A percentile compares a stretch with the other conserved stretches of the same genome.
phyloP scores from a whole-genome alignment of 2,329 filamentous ascomycete genomes.

The Epichloe sibirici region DNA sequence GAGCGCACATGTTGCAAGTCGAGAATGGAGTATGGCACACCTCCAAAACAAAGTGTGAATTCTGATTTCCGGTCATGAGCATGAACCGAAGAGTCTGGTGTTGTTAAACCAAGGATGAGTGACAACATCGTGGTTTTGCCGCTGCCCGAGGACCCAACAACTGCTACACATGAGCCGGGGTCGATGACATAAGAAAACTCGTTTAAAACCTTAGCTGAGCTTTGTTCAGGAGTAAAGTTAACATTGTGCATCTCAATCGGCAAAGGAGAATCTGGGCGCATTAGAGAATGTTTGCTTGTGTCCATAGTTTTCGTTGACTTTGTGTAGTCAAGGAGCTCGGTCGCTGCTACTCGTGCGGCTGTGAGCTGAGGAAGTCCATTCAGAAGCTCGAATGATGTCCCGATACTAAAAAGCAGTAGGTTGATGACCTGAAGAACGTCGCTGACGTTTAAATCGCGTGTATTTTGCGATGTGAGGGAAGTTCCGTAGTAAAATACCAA shows the following conservation, averaged over 20 bases:
- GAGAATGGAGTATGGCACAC: constrained; percentile 42
- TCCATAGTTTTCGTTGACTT: constrained; percentile 35
- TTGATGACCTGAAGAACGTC: constrained; percentile 65
- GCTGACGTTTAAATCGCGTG: constrained; percentile 34
- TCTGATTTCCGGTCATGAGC: background rate
- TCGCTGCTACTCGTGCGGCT: constrained; percentile 58
- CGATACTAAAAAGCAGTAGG: constrained; percentile 72
- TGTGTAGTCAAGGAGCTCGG: constrained; percentile 50
- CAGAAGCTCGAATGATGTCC: constrained; percentile 57
- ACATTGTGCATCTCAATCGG: constrained; percentile 42
- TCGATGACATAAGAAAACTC: constrained; percentile 44
- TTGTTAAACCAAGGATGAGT: constrained; percentile 62
- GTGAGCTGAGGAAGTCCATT: constrained; percentile 71
- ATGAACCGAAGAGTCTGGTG: constrained; percentile 16
- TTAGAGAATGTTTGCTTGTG: constrained; percentile 20
- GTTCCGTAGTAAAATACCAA: constrained; percentile 78
- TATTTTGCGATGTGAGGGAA: constrained; percentile 42
- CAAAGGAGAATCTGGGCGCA: constrained; percentile 15
- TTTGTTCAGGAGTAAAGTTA: constrained; percentile 35
- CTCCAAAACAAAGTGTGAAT: constrained; percentile 43
- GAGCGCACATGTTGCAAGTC: constrained; percentile 48
- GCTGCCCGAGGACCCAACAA: constrained; percentile 77
- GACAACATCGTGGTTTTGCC: constrained; percentile 80
- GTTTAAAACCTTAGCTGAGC: background rate
- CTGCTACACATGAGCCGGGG: constrained; percentile 54